Conservation (phyloP, 768 basidiomycete species). For the Collybia nuda region DNA sequence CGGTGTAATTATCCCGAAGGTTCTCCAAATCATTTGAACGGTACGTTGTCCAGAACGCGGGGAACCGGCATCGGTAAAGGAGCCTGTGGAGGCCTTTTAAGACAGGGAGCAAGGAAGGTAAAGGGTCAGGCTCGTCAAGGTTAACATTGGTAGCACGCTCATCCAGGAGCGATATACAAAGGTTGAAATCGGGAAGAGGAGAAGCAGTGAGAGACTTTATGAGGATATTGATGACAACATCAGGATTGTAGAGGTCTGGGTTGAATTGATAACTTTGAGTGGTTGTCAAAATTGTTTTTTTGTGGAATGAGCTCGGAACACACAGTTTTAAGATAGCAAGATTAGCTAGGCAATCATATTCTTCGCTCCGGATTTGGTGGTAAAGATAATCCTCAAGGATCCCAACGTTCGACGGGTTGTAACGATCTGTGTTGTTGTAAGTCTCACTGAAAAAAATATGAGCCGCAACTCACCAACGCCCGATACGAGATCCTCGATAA, state of each 20-base stretch:
- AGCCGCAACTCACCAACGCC: conserved; percentile 67
- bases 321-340: conserved; percentile 93
- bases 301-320: conserved; percentile 14
- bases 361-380: conserved; percentile 86
- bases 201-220: conserved; percentile 85
- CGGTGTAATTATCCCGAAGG: conserved; percentile 84
- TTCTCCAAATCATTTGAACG: conserved; percentile 65
- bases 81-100: conserved; percentile 68
- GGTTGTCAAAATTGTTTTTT: conserved; percentile 7
- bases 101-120: conserved; percentile 66
- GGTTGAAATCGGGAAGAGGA: conserved; percentile 91
- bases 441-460: conserved; percentile 2
- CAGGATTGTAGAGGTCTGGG: conserved; percentile 87
- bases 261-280: conserved; percentile 89
- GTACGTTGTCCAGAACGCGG: conserved; percentile 81
- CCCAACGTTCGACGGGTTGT: conserved; percentile 92
- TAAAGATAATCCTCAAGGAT: conserved; percentile 97
- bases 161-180: conserved; percentile 90
- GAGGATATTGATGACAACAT: conserved; percentile 93
- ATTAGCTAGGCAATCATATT: conserved; percentile 95
- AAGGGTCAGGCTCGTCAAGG: conserved; percentile 80
- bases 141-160: conserved; percentile 57
- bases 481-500: conserved; percentile 89
- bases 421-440: conserved; percentile 66
- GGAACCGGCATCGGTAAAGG: conserved; percentile 83